Evolutionary conservation across 2,329 filamentous ascomycete species (phyloP), one percentile per base, ranked within the genome.

Genomic region (Fonsecaea pedrosoi): DNA sequence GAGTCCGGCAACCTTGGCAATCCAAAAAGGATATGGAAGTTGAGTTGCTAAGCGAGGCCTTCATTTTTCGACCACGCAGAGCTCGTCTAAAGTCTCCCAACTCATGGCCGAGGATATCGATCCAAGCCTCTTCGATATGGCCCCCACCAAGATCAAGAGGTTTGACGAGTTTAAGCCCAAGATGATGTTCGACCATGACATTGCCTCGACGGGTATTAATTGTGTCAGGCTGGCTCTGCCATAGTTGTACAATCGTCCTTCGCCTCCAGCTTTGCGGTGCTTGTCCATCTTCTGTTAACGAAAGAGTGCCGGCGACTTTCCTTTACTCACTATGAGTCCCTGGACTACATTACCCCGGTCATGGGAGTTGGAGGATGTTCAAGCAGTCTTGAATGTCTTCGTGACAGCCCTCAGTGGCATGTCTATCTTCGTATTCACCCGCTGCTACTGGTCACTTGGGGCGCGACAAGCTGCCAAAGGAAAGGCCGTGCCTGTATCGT

Each of bases 321-420:
- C 8, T 50, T 18, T 50, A 5, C 37, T 34, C 42, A 25, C 9
- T 21, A 62, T 62, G 59, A 40, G 13, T 13, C 30, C 18, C 34
- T 62, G 59, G 48, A 35, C 59, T 54, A 62, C 59, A 10, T 48
- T 69, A n/a, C 67, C 64, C 5, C 32, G 38, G 18, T 18, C 53
- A 10, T 67, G 64, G 67, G 59, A 57, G 53, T 55, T 69, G 37
- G 59, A 69, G 58, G 67, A 69, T 61, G 67, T 69, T 13, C 67
- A 69, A 53, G 67, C 64, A 30, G 64, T 40, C 13, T 60, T 69
- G 25, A 69, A 69, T 38, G 61, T 69, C 42, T 54, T 69, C 21
- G 64, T 69, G 54, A 61, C 60, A n/a, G 40, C 62, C 18, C 42
- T 69, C 1, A 63, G 67, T 35, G 67, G 63, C 37, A 37, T 62